Evolutionary conservation across 2,329 filamentous ascomycete species (phyloP).

Genomic region (Ilyonectria mors-panacis): DNA sequence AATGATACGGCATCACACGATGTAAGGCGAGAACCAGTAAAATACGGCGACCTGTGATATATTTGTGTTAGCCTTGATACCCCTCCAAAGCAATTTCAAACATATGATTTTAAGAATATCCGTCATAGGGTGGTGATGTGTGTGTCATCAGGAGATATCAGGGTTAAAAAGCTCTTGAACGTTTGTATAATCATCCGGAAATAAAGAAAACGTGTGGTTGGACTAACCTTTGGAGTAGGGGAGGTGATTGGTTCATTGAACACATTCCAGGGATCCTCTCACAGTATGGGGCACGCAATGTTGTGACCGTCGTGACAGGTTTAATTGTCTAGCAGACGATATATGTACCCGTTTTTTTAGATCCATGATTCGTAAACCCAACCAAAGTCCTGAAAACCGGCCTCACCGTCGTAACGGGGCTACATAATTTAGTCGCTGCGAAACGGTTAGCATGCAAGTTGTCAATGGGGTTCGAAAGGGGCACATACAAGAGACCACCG

Average conservation of each 20-base stretch:
- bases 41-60: constrained; percentile 38
- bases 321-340: constrained; percentile 63
- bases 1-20: constrained; percentile 37
- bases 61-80: constrained; percentile 58
- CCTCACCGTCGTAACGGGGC: constrained; percentile 54
- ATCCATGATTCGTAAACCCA: constrained; percentile 62
- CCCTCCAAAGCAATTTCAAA: constrained; percentile 45
- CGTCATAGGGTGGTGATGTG: constrained; percentile 73
- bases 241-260: constrained; percentile 23
- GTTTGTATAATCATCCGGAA: constrained; percentile 69
- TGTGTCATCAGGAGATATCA: constrained; percentile 72
- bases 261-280: constrained; percentile 42
- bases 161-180: constrained; percentile 79
- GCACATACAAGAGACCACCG: constrained; percentile 82
- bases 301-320: constrained; percentile 52
- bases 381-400: constrained; percentile 59
- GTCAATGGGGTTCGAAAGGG: neutral
- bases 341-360: constrained; percentile 62
- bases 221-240: constrained; percentile 62
- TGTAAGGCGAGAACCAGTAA: constrained; percentile 28
- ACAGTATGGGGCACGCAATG: constrained; percentile 39
- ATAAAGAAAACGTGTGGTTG: constrained; percentile 24
- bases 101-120: constrained; percentile 41
- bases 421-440: constrained; percentile 67
- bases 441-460: constrained; percentile 56